A percentile compares a stretch with the other conserved stretches of the same genome.
Conservation (phyloP, 345 rosid species). For the Schrenkiella parvula region DNA sequence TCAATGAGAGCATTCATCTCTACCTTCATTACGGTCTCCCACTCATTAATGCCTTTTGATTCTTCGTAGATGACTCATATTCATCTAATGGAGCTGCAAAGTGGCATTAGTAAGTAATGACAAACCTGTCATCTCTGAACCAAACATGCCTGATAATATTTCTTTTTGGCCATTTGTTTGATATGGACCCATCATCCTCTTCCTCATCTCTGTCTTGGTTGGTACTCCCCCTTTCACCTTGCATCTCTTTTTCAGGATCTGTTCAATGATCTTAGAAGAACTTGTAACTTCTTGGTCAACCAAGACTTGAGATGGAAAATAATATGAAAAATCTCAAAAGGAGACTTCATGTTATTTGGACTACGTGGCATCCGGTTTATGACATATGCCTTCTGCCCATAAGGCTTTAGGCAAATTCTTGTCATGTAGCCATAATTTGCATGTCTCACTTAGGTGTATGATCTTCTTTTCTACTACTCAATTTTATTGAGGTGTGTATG, state of each 20-base stretch:
- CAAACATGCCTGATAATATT: neutral
- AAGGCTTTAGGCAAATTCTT: neutral
- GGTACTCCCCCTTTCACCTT: neutral
- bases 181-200: neutral
- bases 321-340: neutral
- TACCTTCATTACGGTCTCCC: neutral
- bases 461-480: neutral
- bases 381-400: conserved; percentile 5
- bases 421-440: neutral
- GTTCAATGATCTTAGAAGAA: neutral
- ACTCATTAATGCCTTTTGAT: neutral
- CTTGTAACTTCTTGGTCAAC: neutral
- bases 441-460: neutral
- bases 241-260: neutral
- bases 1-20: neutral
- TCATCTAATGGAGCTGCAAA: neutral
- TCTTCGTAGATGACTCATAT: neutral
- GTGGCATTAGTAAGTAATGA: neutral
- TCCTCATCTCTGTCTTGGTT: neutral
- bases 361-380: neutral
- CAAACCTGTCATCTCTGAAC: neutral
- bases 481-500: neutral
- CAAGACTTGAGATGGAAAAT: neutral
- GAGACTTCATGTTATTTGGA: neutral
- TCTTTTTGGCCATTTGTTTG: neutral